phyloP scores from a whole-genome alignment of 2,329 filamentous ascomycete species.

The Ophidiomyces ophidiicola region DNA sequence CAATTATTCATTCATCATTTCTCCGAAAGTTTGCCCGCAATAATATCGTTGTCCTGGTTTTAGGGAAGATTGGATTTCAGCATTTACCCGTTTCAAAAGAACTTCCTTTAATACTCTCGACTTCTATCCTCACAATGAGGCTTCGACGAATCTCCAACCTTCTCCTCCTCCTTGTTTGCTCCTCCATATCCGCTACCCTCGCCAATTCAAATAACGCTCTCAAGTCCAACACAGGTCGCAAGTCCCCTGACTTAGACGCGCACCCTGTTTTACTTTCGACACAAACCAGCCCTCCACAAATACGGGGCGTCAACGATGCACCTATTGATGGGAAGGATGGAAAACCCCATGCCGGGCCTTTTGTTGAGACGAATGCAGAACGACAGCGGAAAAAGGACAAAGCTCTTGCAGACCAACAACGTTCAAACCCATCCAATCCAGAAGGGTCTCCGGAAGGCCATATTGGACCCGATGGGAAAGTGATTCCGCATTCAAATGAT shows the following conservation, averaged over 20 bases:
- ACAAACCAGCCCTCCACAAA: not conserved
- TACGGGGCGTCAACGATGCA: conserved; percentile 42
- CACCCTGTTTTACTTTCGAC: not conserved
- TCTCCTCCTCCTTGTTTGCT: conserved; percentile 13
- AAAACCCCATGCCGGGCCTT: conserved; percentile 80
- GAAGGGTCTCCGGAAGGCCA: conserved; percentile 23
- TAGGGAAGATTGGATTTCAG: too few relatives aligned
- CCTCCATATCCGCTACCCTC: conserved; percentile 12
- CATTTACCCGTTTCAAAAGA: too few relatives aligned
- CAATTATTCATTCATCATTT: too few relatives aligned
- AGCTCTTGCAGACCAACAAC: conserved; percentile 20
- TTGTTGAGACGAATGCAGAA: conserved; percentile 40
- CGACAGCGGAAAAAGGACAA: conserved; percentile 35
- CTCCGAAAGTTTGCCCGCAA: too few relatives aligned
- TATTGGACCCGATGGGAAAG: conserved; percentile 31
- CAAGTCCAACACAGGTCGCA: not conserved
- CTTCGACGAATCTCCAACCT: conserved; percentile 12
- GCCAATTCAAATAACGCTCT: conserved; percentile 9
- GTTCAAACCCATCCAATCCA: conserved; percentile 17
- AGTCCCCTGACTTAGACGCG: not conserved
- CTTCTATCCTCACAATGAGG: conserved; percentile 13
- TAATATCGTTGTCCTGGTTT: too few relatives aligned
- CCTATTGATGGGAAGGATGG: conserved; percentile 89
- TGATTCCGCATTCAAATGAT: conserved; percentile 48
- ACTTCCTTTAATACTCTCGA: not conserved